Evolutionary conservation across 192 early-diverging fungal genomes (phyloP).

Genomic region (Haplosporangium gracile): DNA sequence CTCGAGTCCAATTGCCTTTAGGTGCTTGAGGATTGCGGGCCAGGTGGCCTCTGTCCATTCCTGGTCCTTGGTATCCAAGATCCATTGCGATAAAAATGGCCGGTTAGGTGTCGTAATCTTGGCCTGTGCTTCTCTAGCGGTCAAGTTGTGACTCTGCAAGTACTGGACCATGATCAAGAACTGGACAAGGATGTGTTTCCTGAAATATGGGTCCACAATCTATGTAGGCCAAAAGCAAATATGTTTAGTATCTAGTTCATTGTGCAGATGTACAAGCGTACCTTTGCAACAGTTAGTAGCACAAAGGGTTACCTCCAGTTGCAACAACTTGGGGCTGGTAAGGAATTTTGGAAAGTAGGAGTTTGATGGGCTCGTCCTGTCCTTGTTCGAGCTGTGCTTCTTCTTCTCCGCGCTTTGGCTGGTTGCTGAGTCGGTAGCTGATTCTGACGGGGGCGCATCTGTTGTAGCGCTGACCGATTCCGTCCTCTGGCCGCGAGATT

Average conservation of each 20-base stretch:
- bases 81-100: conserved; percentile 62
- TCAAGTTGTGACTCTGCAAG: conserved; percentile 65
- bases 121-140: conserved; percentile 59
- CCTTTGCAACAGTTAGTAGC: neutral
- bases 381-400: conserved; percentile 12
- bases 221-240: conserved; percentile 52
- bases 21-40: conserved; percentile 59
- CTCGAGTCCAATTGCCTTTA: conserved; percentile 63
- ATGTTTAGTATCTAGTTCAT: neutral
- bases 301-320: conserved; percentile 72
- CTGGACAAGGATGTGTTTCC: conserved; percentile 90
- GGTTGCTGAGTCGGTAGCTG: neutral
- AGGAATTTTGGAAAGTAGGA: conserved; percentile 80
- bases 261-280: neutral
- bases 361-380: neutral
- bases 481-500: conserved; percentile 21
- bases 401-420: conserved; percentile 6
- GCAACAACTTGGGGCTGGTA: conserved; percentile 77
- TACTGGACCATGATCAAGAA: conserved; percentile 89
- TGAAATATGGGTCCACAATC: conserved; percentile 85
- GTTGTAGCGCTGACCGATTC: neutral
- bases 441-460: neutral
- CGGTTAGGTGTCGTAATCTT: conserved; percentile 68
- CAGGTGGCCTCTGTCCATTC: conserved; percentile 68
- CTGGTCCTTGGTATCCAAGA: conserved; percentile 58